These are phyloP conservation scores for Trichoderma gamsii DNA, from an alignment of 495 filamentous ascomycete species.

Conservation along the genomic window DNA sequence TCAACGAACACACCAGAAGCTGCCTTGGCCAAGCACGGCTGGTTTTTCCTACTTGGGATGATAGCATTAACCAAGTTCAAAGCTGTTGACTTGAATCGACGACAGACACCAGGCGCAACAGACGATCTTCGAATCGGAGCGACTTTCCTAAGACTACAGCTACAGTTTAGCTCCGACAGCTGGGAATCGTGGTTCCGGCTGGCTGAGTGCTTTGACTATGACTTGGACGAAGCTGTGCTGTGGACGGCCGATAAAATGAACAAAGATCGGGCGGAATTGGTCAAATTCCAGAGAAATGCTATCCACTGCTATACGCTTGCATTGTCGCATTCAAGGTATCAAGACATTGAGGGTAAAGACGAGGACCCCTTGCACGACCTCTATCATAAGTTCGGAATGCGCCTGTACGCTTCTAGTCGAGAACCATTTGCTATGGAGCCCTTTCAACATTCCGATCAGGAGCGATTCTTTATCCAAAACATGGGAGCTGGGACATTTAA, in stretches of 20 bases:
- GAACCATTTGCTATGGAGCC: slow-evolving; percentile 87
- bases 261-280: slow-evolving; percentile 68
- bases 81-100: slow-evolving; percentile 62
- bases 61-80: slow-evolving; percentile 83
- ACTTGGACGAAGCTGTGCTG: slow-evolving; percentile 83
- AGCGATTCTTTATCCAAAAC: slow-evolving; percentile 67
- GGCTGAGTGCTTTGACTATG: slow-evolving; percentile 84
- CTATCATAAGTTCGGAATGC: slow-evolving; percentile 82
- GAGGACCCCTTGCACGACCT: slow-evolving; percentile 68
- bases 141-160: slow-evolving; percentile 73
- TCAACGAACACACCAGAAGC: slow-evolving; percentile 45
- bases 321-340: slow-evolving; percentile 60
- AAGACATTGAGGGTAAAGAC: slow-evolving; percentile 47
- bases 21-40: slow-evolving; percentile 69
- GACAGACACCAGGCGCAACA: slow-evolving; percentile 66
- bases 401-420: slow-evolving; percentile 84
- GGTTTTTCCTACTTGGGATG: slow-evolving; percentile 89
- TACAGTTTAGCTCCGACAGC: slow-evolving; percentile 74
- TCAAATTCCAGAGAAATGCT: slow-evolving; percentile 67
- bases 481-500: slow-evolving; percentile 67
- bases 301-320: slow-evolving; percentile 96
- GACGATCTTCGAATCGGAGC: slow-evolving; percentile 83
- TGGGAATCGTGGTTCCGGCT: slow-evolving; percentile 98
- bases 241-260: slow-evolving; percentile 98
- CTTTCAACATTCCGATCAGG: slow-evolving; percentile 66